These are phyloP conservation scores for Herpotrichia juniperi DNA, from an alignment of 2,329 filamentous ascomycete species.

Conservation along the genomic window DNA sequence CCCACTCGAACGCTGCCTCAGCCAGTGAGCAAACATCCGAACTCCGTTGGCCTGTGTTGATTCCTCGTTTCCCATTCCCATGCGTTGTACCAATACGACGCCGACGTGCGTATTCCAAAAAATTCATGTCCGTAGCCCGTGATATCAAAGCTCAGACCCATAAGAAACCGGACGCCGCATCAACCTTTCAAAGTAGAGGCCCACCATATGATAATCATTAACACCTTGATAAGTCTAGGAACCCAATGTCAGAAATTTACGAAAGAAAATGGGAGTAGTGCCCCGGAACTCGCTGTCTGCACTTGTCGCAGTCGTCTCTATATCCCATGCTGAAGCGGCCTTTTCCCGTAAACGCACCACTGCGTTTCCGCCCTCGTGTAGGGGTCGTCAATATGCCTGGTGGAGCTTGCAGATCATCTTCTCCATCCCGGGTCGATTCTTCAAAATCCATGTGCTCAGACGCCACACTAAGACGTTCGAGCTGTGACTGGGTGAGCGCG, in stretches of 20 bases:
- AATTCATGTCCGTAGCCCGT: conserved; percentile 1
- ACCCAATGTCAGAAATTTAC: not conserved
- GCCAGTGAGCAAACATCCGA: not conserved
- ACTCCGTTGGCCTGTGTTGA: not conserved
- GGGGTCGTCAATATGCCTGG: conserved; percentile 27
- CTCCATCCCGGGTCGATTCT: not conserved
- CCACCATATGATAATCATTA: not conserved
- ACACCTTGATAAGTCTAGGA: not conserved
- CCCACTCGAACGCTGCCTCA: not conserved
- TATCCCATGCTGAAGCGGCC: conserved; percentile 56
- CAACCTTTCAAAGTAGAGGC: not conserved
- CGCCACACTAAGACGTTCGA: conserved; percentile 45
- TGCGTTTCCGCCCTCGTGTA: conserved; percentile 42
- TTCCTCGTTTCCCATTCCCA: not conserved
- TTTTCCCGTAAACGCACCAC: conserved; percentile 45
- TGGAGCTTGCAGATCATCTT: conserved; percentile 15
- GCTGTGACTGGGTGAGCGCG: conserved; percentile 43
- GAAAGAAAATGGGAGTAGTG: conserved; percentile 57
- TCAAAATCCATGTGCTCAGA: conserved; percentile 42
- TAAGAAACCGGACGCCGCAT: not conserved
- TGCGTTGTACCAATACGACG: not conserved
- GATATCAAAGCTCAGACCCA: not conserved
- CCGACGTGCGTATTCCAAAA: not conserved
- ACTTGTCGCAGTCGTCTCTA: conserved; percentile 58
- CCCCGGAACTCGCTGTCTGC: conserved; percentile 53